phyloP scores from a whole-genome alignment of 2,329 filamentous ascomycete species.

The Fusarium subglutinans region DNA sequence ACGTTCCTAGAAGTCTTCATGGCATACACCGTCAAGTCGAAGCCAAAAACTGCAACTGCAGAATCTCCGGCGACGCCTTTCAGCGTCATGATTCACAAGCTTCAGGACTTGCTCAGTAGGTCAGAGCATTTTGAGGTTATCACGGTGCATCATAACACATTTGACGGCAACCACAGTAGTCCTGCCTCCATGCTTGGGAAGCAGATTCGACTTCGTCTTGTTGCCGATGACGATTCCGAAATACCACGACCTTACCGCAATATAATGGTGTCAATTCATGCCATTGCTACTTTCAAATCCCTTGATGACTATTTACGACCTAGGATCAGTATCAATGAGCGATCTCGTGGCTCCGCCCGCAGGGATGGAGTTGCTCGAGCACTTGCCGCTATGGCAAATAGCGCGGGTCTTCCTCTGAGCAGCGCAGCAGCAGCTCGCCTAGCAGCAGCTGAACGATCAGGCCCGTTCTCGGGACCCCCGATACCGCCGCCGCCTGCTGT shows the following conservation, averaged over 20 bases:
- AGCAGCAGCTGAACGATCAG: constrained; percentile 52
- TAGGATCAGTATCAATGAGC: constrained; percentile 82
- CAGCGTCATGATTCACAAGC: constrained; percentile 88
- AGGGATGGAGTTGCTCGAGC: constrained; percentile 73
- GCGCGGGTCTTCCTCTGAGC: constrained; percentile 67
- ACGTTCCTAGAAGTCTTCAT: constrained; percentile 94
- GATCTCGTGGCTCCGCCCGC: constrained; percentile 64
- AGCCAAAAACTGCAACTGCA: constrained; percentile 68
- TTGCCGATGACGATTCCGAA: constrained; percentile 89
- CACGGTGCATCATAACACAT: constrained; percentile 91
- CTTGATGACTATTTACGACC: constrained; percentile 95
- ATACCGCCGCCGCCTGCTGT: constrained; percentile 48
- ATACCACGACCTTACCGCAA: constrained; percentile 89
- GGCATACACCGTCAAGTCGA: constrained; percentile 74
- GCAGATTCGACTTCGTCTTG: constrained; percentile 87
- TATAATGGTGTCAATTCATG: constrained; percentile 98
- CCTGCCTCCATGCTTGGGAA: constrained; percentile 96
- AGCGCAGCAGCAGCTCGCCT: constrained; percentile 57
- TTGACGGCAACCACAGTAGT: constrained; percentile 89
- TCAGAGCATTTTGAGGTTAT: constrained; percentile 98
- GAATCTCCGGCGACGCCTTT: constrained; percentile 84
- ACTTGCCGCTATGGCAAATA: constrained; percentile 80
- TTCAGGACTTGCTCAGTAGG: constrained; percentile 94
- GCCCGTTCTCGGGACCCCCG: constrained; percentile 50
- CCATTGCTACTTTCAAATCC: constrained; percentile 97